Evolutionary conservation across 169 alveolate genomes (phyloP).

Genomic region (Plasmodium ovale): DNA sequence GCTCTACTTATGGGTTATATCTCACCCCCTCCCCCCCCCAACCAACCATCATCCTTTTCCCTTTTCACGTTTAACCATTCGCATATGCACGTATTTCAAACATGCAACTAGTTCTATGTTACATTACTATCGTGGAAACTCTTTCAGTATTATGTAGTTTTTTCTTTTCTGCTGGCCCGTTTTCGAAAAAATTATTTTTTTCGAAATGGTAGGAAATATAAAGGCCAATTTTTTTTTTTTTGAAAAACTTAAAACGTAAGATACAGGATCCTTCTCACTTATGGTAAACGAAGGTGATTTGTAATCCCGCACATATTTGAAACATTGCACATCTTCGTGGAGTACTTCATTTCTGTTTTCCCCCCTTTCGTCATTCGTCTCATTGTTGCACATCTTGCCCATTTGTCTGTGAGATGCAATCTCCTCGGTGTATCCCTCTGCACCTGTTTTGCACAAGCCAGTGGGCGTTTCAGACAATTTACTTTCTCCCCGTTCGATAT

Average conservation of each 20-base stretch:
- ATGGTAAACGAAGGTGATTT: slow-evolving; percentile 47
- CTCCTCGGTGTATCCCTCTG: background rate
- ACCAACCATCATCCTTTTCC: too few relatives aligned
- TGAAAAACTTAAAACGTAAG: slow-evolving; percentile 45
- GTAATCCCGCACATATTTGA: slow-evolving; percentile 68
- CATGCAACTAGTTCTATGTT: too few relatives aligned
- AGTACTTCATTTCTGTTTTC: background rate
- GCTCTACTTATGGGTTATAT: too few relatives aligned
- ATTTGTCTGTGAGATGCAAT: background rate
- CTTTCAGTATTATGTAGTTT: slow-evolving; percentile 40
- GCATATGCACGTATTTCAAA: too few relatives aligned
- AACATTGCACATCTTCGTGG: slow-evolving; percentile 20
- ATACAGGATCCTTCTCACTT: slow-evolving; percentile 34
- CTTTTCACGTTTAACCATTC: too few relatives aligned
- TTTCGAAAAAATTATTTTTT: slow-evolving; percentile 67
- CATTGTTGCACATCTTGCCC: background rate
- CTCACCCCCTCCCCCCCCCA: too few relatives aligned
- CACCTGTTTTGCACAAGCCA: background rate
- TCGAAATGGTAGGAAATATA: slow-evolving; percentile 45
- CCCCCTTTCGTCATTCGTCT: background rate
- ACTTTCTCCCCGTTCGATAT: slow-evolving; percentile 8
- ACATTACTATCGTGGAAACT: too few relatives aligned
- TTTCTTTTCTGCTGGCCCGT: slow-evolving; percentile 70
- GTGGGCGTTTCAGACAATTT: background rate
- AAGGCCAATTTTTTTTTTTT: slow-evolving; percentile 37